Percentiles rank a stretch among this genome's conserved stretches.
Evolutionary conservation across 2,329 filamentous ascomycete species (phyloP).

Genomic region (Hypomyces perniciosus): DNA sequence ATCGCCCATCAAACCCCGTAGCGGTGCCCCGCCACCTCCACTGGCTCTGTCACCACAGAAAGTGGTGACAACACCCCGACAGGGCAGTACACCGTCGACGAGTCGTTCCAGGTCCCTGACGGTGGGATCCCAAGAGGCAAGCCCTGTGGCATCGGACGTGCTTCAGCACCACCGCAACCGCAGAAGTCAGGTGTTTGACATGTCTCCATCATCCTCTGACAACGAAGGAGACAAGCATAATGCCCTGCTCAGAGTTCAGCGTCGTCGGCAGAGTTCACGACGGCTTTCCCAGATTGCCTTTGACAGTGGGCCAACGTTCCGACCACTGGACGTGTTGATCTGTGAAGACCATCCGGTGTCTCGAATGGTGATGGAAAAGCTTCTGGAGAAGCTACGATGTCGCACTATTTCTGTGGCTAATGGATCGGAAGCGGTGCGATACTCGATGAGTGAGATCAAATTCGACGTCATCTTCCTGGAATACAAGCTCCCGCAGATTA

Average conservation of each 20-base stretch:
- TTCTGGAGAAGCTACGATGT: slow-evolving; percentile 91
- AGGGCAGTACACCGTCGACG: slow-evolving; percentile 54
- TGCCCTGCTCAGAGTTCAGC: slow-evolving; percentile 83
- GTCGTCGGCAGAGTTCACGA: slow-evolving; percentile 90
- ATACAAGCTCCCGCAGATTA: slow-evolving; percentile 91
- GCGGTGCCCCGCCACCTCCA: slow-evolving; percentile 43
- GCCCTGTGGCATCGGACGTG: slow-evolving; percentile 62
- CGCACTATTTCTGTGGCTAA: slow-evolving; percentile 88
- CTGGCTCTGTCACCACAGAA: slow-evolving; percentile 60
- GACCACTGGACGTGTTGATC: slow-evolving; percentile 87
- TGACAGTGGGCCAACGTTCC: slow-evolving; percentile 76
- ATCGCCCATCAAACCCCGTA: slow-evolving; percentile 53
- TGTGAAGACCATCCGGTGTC: slow-evolving; percentile 98
- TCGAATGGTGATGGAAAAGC: slow-evolving; percentile 95
- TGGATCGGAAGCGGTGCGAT: slow-evolving; percentile 85
- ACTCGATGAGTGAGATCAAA: slow-evolving; percentile 93
- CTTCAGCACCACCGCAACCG: slow-evolving; percentile 79
- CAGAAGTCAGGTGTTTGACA: slow-evolving; percentile 88
- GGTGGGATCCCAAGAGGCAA: slow-evolving; percentile 88
- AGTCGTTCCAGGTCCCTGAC: slow-evolving; percentile 81
- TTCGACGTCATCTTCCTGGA: slow-evolving; percentile 99
- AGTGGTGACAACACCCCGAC: slow-evolving; percentile 52
- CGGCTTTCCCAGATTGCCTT: slow-evolving; percentile 87
- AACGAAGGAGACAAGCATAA: slow-evolving; percentile 93
- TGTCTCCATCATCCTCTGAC: slow-evolving; percentile 95